Conservation (phyloP, 495 filamentous ascomycete species). For the Xylaria castorea region DNA sequence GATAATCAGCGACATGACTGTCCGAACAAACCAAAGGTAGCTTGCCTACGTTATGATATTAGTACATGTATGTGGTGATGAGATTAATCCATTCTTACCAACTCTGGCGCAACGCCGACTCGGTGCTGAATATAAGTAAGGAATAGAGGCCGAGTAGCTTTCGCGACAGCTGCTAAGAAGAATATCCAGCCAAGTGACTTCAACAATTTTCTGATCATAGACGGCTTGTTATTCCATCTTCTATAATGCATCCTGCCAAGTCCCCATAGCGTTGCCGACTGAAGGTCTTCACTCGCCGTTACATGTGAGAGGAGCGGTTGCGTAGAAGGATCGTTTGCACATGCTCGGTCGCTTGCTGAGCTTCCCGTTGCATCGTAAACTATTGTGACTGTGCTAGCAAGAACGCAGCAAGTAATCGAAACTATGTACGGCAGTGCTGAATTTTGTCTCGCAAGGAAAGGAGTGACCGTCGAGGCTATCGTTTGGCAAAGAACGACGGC, state of each 20-base stretch:
- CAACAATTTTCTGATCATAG: not conserved
- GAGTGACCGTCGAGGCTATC: slow-evolving; percentile 1
- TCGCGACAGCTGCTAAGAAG: not conserved
- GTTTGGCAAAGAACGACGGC: not conserved
- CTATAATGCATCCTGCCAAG: not conserved
- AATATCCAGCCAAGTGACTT: not conserved
- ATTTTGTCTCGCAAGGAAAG: not conserved
- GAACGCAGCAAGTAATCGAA: not conserved
- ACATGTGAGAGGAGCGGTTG: not conserved
- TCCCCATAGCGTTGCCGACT: not conserved
- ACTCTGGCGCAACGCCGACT: not conserved
- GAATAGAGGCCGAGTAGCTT: slow-evolving; percentile 18
- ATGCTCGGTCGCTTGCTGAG: not conserved
- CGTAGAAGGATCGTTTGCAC: not conserved
- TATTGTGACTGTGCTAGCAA: not conserved
- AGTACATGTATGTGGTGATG: not conserved
- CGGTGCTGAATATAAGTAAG: slow-evolving; percentile 19
- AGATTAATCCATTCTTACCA: not conserved
- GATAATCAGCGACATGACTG: slow-evolving; percentile 7
- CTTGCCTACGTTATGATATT: not conserved
- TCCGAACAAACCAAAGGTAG: slow-evolving; percentile 1
- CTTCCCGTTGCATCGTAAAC: not conserved
- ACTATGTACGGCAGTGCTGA: not conserved
- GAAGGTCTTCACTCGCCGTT: not conserved
- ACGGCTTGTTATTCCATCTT: not conserved